phyloP scores from a whole-genome alignment of 495 filamentous ascomycete species.

The Eremomyces bilateralis region DNA sequence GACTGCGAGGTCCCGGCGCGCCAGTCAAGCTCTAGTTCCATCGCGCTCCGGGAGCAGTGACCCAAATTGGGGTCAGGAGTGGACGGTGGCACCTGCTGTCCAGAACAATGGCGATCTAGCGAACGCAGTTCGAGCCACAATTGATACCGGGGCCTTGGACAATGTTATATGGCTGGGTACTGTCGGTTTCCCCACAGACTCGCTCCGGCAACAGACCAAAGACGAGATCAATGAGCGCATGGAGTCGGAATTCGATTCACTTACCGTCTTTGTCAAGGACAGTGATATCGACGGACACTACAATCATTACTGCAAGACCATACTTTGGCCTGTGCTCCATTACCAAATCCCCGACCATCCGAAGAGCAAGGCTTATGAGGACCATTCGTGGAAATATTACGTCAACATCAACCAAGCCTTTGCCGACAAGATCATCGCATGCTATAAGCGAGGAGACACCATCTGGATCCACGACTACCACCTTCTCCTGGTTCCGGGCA shows the following conservation, averaged over 20 bases:
- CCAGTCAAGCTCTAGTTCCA: neutral
- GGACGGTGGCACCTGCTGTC: slow-evolving; percentile 65
- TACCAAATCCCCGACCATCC: slow-evolving; percentile 93
- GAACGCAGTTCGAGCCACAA: slow-evolving; percentile 63
- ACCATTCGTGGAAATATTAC: slow-evolving; percentile 91
- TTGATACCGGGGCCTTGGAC: slow-evolving; percentile 35
- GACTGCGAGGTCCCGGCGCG: neutral
- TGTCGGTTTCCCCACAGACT: slow-evolving; percentile 77
- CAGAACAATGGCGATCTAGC: slow-evolving; percentile 80
- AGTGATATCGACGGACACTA: slow-evolving; percentile 85
- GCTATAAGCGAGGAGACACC: slow-evolving; percentile 76
- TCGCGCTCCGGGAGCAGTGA: slow-evolving; percentile 21
- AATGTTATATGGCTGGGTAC: slow-evolving; percentile 78
- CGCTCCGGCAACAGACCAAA: slow-evolving; percentile 44
- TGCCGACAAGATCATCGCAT: slow-evolving; percentile 66
- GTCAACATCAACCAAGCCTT: slow-evolving; percentile 76
- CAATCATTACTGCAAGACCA: slow-evolving; percentile 65
- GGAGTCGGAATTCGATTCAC: slow-evolving; percentile 54
- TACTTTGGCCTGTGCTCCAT: slow-evolving; percentile 49
- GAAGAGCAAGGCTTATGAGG: slow-evolving; percentile 91
- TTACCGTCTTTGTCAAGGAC: slow-evolving; percentile 67
- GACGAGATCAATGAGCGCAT: slow-evolving; percentile 59
- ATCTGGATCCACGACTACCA: slow-evolving; percentile 96
- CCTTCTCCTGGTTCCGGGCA: slow-evolving; percentile 69
- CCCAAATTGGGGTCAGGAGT: slow-evolving; percentile 40